These are phyloP conservation scores for Thermothielavioides terrestris DNA, from an alignment of 495 filamentous ascomycete genomes.

Conservation along the genomic window DNA sequence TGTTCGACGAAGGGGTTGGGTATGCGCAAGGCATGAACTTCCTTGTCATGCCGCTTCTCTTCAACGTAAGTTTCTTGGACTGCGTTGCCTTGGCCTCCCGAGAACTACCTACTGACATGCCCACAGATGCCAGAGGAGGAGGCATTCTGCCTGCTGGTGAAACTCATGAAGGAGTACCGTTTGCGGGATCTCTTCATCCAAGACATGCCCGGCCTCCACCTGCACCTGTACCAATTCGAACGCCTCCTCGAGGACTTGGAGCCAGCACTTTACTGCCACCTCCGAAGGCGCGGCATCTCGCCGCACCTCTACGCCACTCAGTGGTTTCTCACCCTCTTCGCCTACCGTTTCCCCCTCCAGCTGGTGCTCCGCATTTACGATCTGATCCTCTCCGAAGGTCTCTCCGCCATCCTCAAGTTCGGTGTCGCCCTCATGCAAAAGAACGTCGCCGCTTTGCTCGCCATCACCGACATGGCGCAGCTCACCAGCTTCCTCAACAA, in stretches of 20 bases:
- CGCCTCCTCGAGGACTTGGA: conserved; percentile 89
- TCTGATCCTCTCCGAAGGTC: conserved; percentile 86
- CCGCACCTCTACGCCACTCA: conserved; percentile 95
- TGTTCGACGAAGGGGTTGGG: conserved; percentile 88
- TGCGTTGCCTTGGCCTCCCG: background rate
- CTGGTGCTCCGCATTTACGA: conserved; percentile 95
- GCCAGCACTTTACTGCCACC: conserved; percentile 89
- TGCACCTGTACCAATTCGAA: conserved; percentile 90
- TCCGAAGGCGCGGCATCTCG: conserved; percentile 76
- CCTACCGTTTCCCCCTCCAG: conserved; percentile 94
- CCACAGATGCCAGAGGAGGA: conserved; percentile 90
- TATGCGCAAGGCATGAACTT: conserved; percentile 99
- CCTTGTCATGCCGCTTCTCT: conserved; percentile 90
- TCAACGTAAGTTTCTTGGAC: conserved; percentile 58
- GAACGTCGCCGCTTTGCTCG: conserved; percentile 69
- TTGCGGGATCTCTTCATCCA: conserved; percentile 88
- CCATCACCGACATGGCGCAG: conserved; percentile 80
- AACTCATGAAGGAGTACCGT: conserved; percentile 93
- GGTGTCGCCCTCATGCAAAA: conserved; percentile 93
- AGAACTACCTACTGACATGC: background rate
- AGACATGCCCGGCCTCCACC: conserved; percentile 94
- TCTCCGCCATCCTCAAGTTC: conserved; percentile 89
- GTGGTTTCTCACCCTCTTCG: conserved; percentile 99
- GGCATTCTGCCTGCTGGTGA: conserved; percentile 86
- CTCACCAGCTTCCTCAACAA: conserved; percentile 89